These are phyloP conservation scores for Polygonum aviculare DNA, from an alignment of 148 eudicot species.

Conservation along the genomic window DNA sequence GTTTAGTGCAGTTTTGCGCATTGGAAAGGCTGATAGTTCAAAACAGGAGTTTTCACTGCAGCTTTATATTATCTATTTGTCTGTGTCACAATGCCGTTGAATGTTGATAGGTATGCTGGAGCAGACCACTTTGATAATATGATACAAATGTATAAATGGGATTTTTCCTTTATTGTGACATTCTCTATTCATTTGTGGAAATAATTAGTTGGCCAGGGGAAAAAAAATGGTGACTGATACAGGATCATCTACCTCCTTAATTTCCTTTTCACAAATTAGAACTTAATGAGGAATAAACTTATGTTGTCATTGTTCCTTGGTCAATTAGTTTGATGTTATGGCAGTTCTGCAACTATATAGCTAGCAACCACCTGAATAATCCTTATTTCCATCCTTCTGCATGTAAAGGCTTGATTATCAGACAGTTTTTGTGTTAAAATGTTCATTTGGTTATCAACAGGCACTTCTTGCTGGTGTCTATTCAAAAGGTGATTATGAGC, in stretches of 20 bases:
- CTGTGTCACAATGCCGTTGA: background rate
- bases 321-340: background rate
- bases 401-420: background rate
- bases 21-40: background rate
- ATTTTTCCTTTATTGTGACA: background rate
- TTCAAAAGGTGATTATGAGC: conserved; percentile 58
- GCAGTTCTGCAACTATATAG: background rate
- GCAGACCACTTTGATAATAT: background rate
- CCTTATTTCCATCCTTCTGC: background rate
- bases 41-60: background rate
- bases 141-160: background rate
- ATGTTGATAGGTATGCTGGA: background rate
- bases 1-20: background rate
- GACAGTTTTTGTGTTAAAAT: background rate
- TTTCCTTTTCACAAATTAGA: background rate
- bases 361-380: background rate
- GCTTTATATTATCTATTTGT: background rate
- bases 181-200: background rate
- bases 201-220: background rate
- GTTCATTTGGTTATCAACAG: conserved; percentile 23
- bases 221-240: background rate
- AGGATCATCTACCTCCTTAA: background rate
- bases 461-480: conserved; percentile 78
- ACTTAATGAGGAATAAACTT: background rate
- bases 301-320: background rate